These are phyloP conservation scores for Saururus chinensis DNA, from an alignment of 164 flowering plant genomes.

Conservation along the genomic window DNA sequence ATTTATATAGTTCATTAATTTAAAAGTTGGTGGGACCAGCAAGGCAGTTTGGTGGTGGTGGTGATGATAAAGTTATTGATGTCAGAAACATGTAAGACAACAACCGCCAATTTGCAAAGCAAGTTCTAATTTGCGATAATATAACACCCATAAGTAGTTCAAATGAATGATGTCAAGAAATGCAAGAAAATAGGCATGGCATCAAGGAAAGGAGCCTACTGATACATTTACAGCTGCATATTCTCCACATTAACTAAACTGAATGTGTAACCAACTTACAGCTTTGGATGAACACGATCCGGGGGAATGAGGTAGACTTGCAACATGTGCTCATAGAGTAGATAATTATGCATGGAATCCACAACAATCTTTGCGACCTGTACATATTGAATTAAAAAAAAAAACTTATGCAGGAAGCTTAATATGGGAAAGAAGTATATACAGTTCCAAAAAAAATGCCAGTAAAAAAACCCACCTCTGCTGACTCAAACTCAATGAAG, in stretches of 20 bases:
- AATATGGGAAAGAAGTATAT: not conserved
- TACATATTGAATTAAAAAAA: slow-evolving; percentile 2
- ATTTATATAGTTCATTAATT: too few relatives aligned
- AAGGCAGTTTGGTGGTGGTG: too few relatives aligned
- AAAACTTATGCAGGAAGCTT: not conserved
- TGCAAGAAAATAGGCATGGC: too few relatives aligned
- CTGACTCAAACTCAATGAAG: slow-evolving; percentile 70
- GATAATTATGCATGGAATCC: slow-evolving; percentile 71
- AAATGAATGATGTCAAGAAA: too few relatives aligned
- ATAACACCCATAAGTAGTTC: too few relatives aligned
- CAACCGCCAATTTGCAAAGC: too few relatives aligned
- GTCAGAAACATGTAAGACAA: too few relatives aligned
- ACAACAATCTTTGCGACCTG: slow-evolving; percentile 91
- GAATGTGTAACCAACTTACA: slow-evolving; percentile 38
- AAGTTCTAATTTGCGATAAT: too few relatives aligned
- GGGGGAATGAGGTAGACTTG: slow-evolving; percentile 74
- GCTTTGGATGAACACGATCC: slow-evolving; percentile 68
- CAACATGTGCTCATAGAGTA: slow-evolving; percentile 73
- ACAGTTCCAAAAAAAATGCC: not conserved
- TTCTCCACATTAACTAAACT: not conserved
- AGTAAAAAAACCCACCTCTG: slow-evolving; percentile 41
- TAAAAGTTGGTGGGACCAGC: too few relatives aligned
- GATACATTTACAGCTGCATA: not conserved
- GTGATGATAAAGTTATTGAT: too few relatives aligned
- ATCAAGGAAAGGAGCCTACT: not conserved